Conservation (phyloP, 352 stramenopile species). For the Globisporangium emineosum region DNA sequence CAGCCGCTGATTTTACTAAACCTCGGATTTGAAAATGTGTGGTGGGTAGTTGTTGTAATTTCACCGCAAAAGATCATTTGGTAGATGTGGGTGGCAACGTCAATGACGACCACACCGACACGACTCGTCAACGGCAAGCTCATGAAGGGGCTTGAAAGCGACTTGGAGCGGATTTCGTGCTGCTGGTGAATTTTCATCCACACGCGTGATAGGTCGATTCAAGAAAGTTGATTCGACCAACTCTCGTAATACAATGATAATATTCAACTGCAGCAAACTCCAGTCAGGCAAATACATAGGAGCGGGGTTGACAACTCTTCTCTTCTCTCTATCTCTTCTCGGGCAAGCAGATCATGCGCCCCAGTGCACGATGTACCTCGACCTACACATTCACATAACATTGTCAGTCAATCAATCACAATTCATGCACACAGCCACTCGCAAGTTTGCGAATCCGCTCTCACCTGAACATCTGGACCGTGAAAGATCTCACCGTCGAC, state of each 20-base stretch:
- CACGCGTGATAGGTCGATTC: too few species aligned
- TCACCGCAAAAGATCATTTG: background rate
- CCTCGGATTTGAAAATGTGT: too few species aligned
- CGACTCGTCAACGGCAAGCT: background rate
- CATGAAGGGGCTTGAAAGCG: background rate
- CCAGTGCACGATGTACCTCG: conserved; percentile 44
- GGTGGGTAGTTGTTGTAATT: too few species aligned
- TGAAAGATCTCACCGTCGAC: conserved; percentile 62
- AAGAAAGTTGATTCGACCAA: background rate
- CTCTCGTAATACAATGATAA: background rate
- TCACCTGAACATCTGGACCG: conserved; percentile 38
- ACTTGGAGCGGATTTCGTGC: background rate
- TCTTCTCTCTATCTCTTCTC: conserved; percentile 2
- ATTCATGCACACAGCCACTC: background rate
- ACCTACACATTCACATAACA: conserved; percentile 3
- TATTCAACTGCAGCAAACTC: background rate
- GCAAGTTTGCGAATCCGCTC: background rate
- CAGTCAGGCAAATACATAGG: background rate
- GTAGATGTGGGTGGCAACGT: background rate
- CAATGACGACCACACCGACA: too few species aligned
- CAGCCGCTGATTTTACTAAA: background rate
- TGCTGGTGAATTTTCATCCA: background rate
- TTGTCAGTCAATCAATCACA: background rate
- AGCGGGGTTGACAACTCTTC: background rate
- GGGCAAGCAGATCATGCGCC: conserved; percentile 37